Evolutionary conservation across 306 rosid genomes (phyloP).

Genomic region (Acmispon strigosus): DNA sequence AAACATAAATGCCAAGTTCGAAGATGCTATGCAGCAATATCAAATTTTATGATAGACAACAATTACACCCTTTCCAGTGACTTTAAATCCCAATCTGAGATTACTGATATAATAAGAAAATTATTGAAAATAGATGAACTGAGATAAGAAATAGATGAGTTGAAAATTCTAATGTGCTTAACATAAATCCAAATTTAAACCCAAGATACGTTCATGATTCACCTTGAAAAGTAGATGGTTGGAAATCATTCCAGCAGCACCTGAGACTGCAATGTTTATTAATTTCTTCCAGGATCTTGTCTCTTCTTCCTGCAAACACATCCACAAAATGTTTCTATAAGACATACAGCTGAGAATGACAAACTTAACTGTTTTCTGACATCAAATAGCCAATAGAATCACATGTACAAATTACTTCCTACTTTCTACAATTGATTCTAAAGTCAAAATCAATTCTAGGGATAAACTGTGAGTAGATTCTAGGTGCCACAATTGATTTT

Average conservation of each 20-base stretch:
- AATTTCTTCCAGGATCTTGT: conserved; percentile 87
- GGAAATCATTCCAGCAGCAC: conserved; percentile 98
- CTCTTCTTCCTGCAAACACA: conserved; percentile 80
- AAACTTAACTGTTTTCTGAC: not conserved
- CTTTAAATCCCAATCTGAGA: not conserved
- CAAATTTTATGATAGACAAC: not conserved
- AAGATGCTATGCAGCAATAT: not conserved
- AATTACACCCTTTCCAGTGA: not conserved
- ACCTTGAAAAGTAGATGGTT: conserved; percentile 96
- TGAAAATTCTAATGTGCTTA: not conserved
- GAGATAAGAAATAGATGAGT: not conserved
- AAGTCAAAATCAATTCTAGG: too few species aligned
- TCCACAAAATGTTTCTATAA: not conserved
- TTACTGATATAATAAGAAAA: not conserved
- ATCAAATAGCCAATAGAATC: not conserved
- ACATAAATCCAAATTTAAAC: not conserved
- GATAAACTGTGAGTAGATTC: too few species aligned
- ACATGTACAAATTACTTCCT: not conserved
- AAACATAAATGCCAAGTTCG: not conserved
- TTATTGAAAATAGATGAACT: not conserved
- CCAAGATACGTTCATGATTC: conserved; percentile 21
- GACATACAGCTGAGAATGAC: not conserved
- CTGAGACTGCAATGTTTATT: conserved; percentile 85
- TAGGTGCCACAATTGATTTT: not conserved
- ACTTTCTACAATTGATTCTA: too few species aligned